Evolutionary conservation across 768 basidiomycete genomes (phyloP), one percentile per base, ranked within the genome.

Genomic region (Collybiopsis luxurians): DNA sequence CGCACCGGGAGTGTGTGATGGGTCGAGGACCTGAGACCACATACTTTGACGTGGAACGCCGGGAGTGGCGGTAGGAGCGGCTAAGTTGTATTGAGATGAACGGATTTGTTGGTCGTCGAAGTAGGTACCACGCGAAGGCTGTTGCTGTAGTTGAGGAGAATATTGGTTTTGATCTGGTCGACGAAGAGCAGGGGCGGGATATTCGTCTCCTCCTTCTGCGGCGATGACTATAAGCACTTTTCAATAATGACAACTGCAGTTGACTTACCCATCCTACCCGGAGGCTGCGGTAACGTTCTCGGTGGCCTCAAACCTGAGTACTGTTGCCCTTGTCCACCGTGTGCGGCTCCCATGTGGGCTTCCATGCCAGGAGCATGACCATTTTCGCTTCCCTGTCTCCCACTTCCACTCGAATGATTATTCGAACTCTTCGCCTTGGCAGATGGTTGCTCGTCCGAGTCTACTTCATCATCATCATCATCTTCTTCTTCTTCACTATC

Each of bases 21-120:
- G 79, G 56, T 95, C 90, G 60, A 95, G 84, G 45, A 90, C 91
- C 67, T 92, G 87, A 64, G 89, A 94, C 95, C 95, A 98, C 56
- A 95, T 80, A 47, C 75, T 83, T 55, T 90, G 87, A 43, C 89
- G 81, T 27, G 83, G 73, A 44, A 83, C 71, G 51, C 80, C 80
- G 23, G 19, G n/a, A 30, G 5, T n/a, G 6, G 3, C 19, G 9
- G 19, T 79, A 31, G 74, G 78, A 23, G 77, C 75, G 34, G 82
- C 79, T 56, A 77, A 72, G 5, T 85, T 82, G 19, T 83, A 76
- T 57, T 86, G 84, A 15, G 76, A 78, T 17, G 79, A 69, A 57
- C 76, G 79, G 23, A 71, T 74, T 44, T 75, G 77, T 57, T n/a
- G n/a, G n/a, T 82, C 82, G 24, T 87, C 86, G 57, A 83, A 79